These are phyloP conservation scores for Alternaria arbusti DNA, from an alignment of 2,329 filamentous ascomycete species.

Conservation along the genomic window DNA sequence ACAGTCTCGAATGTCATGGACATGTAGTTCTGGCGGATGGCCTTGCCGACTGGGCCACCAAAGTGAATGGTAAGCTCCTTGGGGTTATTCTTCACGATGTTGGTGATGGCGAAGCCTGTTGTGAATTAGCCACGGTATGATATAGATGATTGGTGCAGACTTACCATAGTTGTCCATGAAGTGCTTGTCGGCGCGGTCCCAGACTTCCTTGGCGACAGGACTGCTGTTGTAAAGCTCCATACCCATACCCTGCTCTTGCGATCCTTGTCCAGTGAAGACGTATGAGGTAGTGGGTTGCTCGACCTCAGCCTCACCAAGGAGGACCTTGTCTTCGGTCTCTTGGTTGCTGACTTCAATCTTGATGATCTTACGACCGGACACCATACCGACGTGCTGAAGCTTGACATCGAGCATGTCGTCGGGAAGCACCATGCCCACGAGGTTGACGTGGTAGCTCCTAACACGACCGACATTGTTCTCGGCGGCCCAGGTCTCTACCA, in stretches of 20 bases:
- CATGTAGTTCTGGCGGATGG: slow-evolving; percentile 99
- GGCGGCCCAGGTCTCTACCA: slow-evolving; percentile 98
- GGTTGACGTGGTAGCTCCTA: slow-evolving; percentile 92
- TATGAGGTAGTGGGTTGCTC: slow-evolving; percentile 97
- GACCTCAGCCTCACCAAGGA: slow-evolving; percentile 93
- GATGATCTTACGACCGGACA: slow-evolving; percentile 97
- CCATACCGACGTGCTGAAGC: slow-evolving; percentile 96
- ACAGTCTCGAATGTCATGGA: slow-evolving; percentile 99
- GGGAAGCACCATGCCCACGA: slow-evolving; percentile 98
- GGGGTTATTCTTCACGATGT: slow-evolving; percentile 99
- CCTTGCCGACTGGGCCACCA: slow-evolving; percentile 93
- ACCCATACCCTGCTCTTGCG: slow-evolving; percentile 99
- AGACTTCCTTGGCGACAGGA: slow-evolving; percentile 92
- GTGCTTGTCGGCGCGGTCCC: slow-evolving; percentile 90
- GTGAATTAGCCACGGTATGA: slow-evolving; percentile 21
- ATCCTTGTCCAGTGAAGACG: slow-evolving; percentile 97
- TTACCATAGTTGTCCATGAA: slow-evolving; percentile 97
- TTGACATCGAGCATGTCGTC: slow-evolving; percentile 96
- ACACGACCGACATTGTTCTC: slow-evolving; percentile 99
- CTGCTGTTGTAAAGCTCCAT: slow-evolving; percentile 98
- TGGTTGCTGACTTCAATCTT: slow-evolving; percentile 97
- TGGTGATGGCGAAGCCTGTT: slow-evolving; percentile 91
- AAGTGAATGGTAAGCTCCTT: slow-evolving; percentile 99
- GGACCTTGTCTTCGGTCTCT: slow-evolving; percentile 94
- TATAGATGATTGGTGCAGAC: slow-evolving; percentile 14